Evolutionary conservation across 2,329 filamentous ascomycete species (phyloP).

Genomic region (Botrytis cinerea): DNA sequence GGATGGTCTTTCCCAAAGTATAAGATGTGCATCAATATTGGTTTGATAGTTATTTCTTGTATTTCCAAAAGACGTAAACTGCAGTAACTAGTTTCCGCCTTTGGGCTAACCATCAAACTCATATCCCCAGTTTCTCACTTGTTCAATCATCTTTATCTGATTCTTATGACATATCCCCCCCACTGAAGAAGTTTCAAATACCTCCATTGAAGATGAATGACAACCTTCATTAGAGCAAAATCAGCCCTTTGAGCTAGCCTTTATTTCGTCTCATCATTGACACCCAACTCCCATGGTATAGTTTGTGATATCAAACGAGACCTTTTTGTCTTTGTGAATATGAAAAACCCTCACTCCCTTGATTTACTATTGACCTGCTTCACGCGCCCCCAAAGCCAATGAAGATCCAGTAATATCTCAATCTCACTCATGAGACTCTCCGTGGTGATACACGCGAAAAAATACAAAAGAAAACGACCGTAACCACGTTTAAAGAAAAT

Average conservation of each 20-base stretch:
- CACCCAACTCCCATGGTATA: slow-evolving; percentile 14
- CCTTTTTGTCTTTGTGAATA: neutral
- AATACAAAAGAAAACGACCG: slow-evolving; percentile 30
- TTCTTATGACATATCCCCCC: neutral
- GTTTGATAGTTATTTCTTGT: neutral
- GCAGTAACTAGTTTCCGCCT: neutral
- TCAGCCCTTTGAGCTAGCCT: slow-evolving; percentile 6
- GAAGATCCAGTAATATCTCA: slow-evolving; percentile 26
- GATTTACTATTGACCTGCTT: neutral
- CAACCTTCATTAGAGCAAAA: slow-evolving; percentile 9
- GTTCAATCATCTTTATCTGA: slow-evolving; percentile 1
- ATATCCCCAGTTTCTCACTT: slow-evolving; percentile 2
- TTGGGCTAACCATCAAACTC: slow-evolving; percentile 10
- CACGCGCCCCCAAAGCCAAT: slow-evolving; percentile 22
- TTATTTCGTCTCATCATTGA: slow-evolving; percentile 14
- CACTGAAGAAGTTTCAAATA: neutral
- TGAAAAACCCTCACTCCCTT: neutral
- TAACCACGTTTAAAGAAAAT: slow-evolving; percentile 29
- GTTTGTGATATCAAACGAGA: slow-evolving; percentile 11
- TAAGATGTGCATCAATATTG: neutral
- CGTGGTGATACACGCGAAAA: slow-evolving; percentile 38
- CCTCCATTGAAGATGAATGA: neutral
- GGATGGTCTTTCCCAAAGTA: neutral
- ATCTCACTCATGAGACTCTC: slow-evolving; percentile 26
- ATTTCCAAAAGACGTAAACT: neutral